Conservation (phyloP, 768 basidiomycete species). For the Rhodosporidiobolus odoratus region DNA sequence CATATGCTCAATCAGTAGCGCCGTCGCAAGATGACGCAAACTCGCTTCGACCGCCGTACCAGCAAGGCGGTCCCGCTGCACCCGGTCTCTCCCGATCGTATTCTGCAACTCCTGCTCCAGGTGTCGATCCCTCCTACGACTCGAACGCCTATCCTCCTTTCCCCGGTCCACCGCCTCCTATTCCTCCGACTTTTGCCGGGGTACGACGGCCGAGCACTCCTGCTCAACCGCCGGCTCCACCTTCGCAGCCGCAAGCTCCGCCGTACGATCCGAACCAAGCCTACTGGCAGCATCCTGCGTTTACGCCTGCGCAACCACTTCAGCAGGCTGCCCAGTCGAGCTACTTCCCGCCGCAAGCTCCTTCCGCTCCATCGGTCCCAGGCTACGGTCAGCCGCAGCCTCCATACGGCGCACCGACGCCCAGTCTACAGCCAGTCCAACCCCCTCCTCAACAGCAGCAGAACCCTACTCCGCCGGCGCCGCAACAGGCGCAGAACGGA, state of each 20-base stretch:
- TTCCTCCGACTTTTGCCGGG: background rate
- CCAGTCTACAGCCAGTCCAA: background rate
- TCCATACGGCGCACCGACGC: background rate
- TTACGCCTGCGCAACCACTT: background rate
- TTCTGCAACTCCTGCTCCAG: background rate
- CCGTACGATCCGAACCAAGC: background rate
- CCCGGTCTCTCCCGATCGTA: background rate
- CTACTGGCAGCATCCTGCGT: background rate
- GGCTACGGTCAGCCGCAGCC: background rate
- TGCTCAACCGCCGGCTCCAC: background rate
- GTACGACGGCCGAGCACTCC: background rate
- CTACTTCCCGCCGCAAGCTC: background rate
- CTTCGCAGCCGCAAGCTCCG: background rate
- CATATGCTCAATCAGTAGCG: background rate
- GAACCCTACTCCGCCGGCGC: background rate
- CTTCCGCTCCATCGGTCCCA: background rate
- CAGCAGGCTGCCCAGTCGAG: background rate
- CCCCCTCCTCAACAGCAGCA: background rate
- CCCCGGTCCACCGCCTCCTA: constrained; percentile 4
- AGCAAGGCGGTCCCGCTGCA: background rate
- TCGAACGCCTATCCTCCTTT: background rate
- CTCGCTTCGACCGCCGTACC: background rate
- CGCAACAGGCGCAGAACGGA: background rate
- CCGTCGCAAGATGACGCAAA: background rate
- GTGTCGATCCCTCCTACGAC: background rate